phyloP scores from a whole-genome alignment of 176 grass and related monocot genomes.

The Luzula sylvatica region DNA sequence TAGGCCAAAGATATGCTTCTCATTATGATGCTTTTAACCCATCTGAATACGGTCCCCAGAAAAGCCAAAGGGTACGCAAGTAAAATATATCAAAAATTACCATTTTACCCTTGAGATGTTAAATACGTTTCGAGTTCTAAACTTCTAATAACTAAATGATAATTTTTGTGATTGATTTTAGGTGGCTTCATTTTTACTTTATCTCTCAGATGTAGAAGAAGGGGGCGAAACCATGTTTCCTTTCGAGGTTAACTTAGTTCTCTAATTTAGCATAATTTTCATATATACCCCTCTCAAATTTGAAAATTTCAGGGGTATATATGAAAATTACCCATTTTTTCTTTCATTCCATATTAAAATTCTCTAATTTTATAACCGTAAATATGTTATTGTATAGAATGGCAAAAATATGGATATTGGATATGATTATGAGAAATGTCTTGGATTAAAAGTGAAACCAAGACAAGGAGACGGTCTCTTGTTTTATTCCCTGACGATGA shows the following conservation, averaged over 20 bases:
- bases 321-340: too few species aligned
- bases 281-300: background rate
- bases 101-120: background rate
- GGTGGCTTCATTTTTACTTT: slow-evolving; percentile 95
- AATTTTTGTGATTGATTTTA: slow-evolving; percentile 26
- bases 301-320: slow-evolving; percentile 9
- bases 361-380: background rate
- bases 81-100: slow-evolving; percentile 8
- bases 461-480: slow-evolving; percentile 85
- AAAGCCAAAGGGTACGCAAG: slow-evolving; percentile 73
- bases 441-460: slow-evolving; percentile 93
- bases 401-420: slow-evolving; percentile 78
- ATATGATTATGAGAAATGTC: slow-evolving; percentile 90
- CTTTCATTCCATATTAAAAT: background rate
- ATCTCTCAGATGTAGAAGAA: slow-evolving; percentile 91
- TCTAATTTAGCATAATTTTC: background rate
- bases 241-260: slow-evolving; percentile 52
- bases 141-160: background rate
- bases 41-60: slow-evolving; percentile 81
- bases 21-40: slow-evolving; percentile 97
- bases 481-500: slow-evolving; percentile 84
- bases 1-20: slow-evolving; percentile 87
- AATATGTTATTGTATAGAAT: slow-evolving; percentile 52
- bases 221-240: slow-evolving; percentile 99
- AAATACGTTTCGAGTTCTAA: background rate